A percentile compares a stretch with the other conserved stretches of the same genome.
phyloP scores from a whole-genome alignment of 345 rosid species.

The Clarkia xantiana region DNA sequence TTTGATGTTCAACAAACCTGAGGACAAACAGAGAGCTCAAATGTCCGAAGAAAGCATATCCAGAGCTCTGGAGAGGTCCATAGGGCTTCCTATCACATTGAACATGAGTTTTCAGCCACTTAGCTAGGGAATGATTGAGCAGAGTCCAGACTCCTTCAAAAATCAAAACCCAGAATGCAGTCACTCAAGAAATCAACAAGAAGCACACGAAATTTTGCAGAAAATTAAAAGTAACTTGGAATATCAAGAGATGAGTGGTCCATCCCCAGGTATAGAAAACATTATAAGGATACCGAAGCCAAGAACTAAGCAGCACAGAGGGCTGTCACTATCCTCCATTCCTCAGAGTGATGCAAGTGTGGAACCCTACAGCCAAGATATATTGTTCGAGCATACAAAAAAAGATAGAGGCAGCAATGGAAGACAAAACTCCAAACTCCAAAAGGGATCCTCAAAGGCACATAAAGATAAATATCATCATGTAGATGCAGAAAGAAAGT shows the following conservation, averaged over 20 bases:
- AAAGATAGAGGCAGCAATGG: slow-evolving; percentile 8
- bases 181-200: slow-evolving; percentile 8
- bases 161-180: slow-evolving; percentile 5
- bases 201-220: slow-evolving; percentile 5
- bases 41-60: slow-evolving; percentile 21
- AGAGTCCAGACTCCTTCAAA: slow-evolving; percentile 3
- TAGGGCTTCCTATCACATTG: slow-evolving; percentile 16
- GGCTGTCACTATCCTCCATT: slow-evolving; percentile 18
- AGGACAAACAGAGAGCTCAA: slow-evolving; percentile 20
- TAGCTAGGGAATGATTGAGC: slow-evolving; percentile 7
- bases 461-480: slow-evolving; percentile 6
- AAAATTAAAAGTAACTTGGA: neutral
- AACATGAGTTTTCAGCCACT: slow-evolving; percentile 19
- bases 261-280: slow-evolving; percentile 1
- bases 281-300: slow-evolving; percentile 6
- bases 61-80: slow-evolving; percentile 11
- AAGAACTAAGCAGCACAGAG: slow-evolving; percentile 7
- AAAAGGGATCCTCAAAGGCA: slow-evolving; percentile 1
- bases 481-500: slow-evolving; percentile 6
- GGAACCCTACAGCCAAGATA: slow-evolving; percentile 21
- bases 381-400: slow-evolving; percentile 13
- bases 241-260: slow-evolving; percentile 6
- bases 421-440: slow-evolving; percentile 10
- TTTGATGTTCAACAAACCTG: slow-evolving; percentile 16
- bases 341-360: slow-evolving; percentile 20